Base-by-base conservation (phyloP, 257 asterid genomes). In the Asclepias syriaca region DNA sequence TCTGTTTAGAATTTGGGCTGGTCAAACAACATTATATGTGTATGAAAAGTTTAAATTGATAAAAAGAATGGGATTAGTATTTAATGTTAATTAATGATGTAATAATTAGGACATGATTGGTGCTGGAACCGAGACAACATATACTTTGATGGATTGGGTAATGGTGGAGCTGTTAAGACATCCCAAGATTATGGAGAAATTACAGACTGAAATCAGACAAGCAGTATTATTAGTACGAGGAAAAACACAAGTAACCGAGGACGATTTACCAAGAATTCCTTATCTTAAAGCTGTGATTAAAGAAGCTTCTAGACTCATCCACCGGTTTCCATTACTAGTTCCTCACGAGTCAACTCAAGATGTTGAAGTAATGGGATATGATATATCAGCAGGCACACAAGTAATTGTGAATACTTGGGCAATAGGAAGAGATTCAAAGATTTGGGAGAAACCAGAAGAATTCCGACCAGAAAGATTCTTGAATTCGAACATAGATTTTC, bases 81-180 rank as follows among this genome's bases (percentile, higher is more conserved):
- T 29, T 29, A 29, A 29, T 2, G 32, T 29, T 29, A 34, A 34
- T 40, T 7, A 40, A 6, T 40, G 1, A 6, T 1, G 6, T 40
- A 40, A 40, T 53, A 15, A 16, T 15, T 15, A 90, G 97, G 97
- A 90, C 71, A 83, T 90, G 90, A 85, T 90, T 68, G 81, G 88
- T 0, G 93, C 91, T 0, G 97, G 95, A 4, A 89, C 93, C 0
- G 95, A 91, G 43, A 91, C 96, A 24, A 89, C 95, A 57, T 79
- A 91, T 1, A 84, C 90, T 66, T 84, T 93, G 0, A 70, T 91
- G 34, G 95, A 91, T 73, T 91, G 97, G 97, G 91, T 90, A 5
- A 89, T 89, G 96, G 81, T 93, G 19, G 97, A 91, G 82, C 93
- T 91, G 66, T 90, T 87, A 70, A 87, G 45, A 74, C 79, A 87